Evolutionary conservation across 2,329 filamentous ascomycete species (phyloP).

Genomic region (Alternaria tenuissima): DNA sequence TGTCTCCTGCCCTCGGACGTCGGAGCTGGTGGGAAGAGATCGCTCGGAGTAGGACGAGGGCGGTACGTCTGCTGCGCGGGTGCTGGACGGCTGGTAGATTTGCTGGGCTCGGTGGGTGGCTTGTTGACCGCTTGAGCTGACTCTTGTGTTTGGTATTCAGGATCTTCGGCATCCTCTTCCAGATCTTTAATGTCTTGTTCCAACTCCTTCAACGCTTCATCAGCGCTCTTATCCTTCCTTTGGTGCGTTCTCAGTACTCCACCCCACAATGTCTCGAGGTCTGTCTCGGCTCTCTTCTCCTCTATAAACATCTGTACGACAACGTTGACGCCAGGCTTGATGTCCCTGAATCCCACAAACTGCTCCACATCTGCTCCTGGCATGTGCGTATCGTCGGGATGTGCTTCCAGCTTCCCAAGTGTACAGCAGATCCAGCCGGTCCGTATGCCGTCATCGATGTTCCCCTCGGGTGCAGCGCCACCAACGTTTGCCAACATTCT

Average conservation of each 20-base stretch:
- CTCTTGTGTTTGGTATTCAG: conserved; percentile 10
- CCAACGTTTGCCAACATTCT: conserved; percentile 79
- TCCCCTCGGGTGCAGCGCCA: conserved; percentile 60
- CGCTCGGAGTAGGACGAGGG: conserved; percentile 32
- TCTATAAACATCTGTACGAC: conserved; percentile 77
- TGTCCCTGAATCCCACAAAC: conserved; percentile 79
- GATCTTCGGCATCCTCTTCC: conserved; percentile 25
- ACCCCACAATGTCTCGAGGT: conserved; percentile 71
- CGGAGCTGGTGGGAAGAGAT: conserved; percentile 37
- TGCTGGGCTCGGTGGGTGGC: not conserved
- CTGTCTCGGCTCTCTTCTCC: conserved; percentile 71
- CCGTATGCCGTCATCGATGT: conserved; percentile 82
- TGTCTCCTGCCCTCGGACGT: conserved; percentile 22
- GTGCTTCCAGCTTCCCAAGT: conserved; percentile 73
- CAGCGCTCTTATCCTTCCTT: conserved; percentile 47
- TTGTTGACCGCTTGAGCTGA: not conserved
- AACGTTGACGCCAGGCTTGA: conserved; percentile 65
- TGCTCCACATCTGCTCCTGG: conserved; percentile 54
- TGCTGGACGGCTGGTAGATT: conserved; percentile 2
- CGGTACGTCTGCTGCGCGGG: conserved; percentile 28
- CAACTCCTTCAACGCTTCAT: conserved; percentile 38
- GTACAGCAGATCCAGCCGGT: conserved; percentile 98
- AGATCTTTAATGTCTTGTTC: conserved; percentile 32
- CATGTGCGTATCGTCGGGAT: conserved; percentile 48
- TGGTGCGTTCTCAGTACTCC: conserved; percentile 55